These are phyloP conservation scores for Sophora flavescens DNA, from an alignment of 306 rosid species.

Conservation along the genomic window DNA sequence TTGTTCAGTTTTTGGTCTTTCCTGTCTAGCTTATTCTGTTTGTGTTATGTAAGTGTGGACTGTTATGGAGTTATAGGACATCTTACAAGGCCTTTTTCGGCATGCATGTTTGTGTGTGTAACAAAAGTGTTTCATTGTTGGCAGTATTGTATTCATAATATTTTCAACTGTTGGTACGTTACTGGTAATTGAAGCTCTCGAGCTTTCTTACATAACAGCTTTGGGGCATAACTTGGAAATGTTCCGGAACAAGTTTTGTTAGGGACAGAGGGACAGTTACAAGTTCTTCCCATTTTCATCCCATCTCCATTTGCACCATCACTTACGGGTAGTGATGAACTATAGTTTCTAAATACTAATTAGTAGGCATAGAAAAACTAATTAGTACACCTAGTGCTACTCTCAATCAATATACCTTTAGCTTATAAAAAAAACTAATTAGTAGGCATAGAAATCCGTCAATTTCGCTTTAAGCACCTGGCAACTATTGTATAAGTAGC, in stretches of 20 bases:
- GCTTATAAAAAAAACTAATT: too few species aligned
- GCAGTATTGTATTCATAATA: conserved; percentile 59
- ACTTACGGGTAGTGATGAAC: conserved; percentile 52
- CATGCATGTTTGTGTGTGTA: conserved; percentile 47
- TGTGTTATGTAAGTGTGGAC: not conserved
- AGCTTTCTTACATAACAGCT: conserved; percentile 70
- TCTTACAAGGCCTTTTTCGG: not conserved
- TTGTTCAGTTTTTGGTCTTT: conserved; percentile 50
- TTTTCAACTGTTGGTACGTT: conserved; percentile 64
- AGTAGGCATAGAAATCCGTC: not conserved
- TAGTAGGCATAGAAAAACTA: too few species aligned
- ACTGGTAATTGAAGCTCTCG: conserved; percentile 67
- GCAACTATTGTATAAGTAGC: not conserved
- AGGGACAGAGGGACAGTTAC: conserved; percentile 61
- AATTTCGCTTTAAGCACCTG: not conserved
- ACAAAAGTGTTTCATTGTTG: conserved; percentile 59
- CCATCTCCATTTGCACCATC: conserved; percentile 56
- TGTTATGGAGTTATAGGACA: not conserved
- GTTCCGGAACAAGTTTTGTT: conserved; percentile 71
- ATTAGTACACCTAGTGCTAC: too few species aligned
- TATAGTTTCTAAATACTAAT: not conserved
- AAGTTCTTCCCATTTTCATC: conserved; percentile 69
- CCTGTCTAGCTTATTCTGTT: conserved; percentile 52
- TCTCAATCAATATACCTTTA: too few species aligned
- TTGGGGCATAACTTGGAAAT: conserved; percentile 76